Percentiles rank a stretch among this genome's conserved stretches.
phyloP scores from a whole-genome alignment of 2,329 filamentous ascomycete species.

The Chaetomium strumarium region DNA sequence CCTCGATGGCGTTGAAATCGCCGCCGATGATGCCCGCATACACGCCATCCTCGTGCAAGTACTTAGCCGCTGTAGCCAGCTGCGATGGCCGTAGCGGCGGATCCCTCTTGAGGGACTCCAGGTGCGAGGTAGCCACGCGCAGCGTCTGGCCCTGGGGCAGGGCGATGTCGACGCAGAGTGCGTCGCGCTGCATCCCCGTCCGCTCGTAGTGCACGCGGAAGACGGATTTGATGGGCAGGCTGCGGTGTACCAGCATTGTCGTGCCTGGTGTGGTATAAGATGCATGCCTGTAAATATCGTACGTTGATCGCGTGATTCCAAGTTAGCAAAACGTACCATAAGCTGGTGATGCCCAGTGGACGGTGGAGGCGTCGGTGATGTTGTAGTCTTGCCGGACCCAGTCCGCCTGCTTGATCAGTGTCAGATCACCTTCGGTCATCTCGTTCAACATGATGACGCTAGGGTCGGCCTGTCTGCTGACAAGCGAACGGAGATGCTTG shows the following conservation, averaged over 20 bases:
- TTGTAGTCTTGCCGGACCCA: constrained; percentile 46
- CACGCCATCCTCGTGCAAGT: constrained; percentile 38
- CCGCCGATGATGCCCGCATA: constrained; percentile 44
- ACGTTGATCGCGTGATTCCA: background rate
- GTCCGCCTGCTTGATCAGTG: constrained; percentile 35
- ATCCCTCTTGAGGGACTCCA: constrained; percentile 46
- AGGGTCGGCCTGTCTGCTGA: constrained; percentile 20
- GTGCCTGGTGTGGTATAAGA: constrained; percentile 35
- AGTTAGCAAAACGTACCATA: constrained; percentile 30
- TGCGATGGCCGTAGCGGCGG: constrained; percentile 46
- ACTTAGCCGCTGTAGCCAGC: constrained; percentile 37
- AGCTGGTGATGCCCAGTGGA: constrained; percentile 37
- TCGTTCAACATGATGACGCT: constrained; percentile 48
- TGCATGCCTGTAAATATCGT: background rate
- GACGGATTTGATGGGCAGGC: constrained; percentile 37
- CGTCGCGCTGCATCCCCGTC: constrained; percentile 48
- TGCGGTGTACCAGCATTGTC: constrained; percentile 44
- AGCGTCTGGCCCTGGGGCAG: constrained; percentile 30
- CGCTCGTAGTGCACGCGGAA: constrained; percentile 47
- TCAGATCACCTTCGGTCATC: constrained; percentile 42
- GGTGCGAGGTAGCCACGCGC: constrained; percentile 51
- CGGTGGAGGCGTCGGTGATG: constrained; percentile 39
- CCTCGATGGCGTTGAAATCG: constrained; percentile 53
- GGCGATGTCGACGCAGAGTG: constrained; percentile 46
- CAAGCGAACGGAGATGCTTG: constrained; percentile 24